phyloP scores from a whole-genome alignment of 2,329 filamentous ascomycete species.

The Ascochyta clinopodiicola region DNA sequence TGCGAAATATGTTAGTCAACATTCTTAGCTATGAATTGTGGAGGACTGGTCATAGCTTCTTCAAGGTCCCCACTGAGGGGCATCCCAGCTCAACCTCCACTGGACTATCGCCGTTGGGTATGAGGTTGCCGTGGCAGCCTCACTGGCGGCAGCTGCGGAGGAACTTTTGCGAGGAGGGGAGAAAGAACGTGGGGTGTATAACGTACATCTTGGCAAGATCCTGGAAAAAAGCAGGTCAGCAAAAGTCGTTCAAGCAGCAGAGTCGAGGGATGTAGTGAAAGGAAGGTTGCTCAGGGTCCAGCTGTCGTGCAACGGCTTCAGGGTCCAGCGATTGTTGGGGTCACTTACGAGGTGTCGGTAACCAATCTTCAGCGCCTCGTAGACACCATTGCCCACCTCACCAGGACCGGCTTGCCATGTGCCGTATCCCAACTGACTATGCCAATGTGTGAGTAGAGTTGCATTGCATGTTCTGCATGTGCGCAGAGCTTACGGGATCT shows the following conservation, averaged over 20 bases:
- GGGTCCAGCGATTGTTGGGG: background rate
- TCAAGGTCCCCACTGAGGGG: conserved; percentile 24
- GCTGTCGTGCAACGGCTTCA: conserved; percentile 4
- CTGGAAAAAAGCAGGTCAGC: conserved; percentile 40
- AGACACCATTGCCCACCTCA: conserved; percentile 52
- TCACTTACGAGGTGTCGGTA: conserved; percentile 43
- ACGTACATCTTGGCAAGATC: conserved; percentile 44
- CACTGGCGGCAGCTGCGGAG: background rate
- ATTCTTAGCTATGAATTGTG: conserved; percentile 3
- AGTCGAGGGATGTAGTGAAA: background rate
- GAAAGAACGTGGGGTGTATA: background rate
- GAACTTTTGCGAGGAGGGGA: background rate
- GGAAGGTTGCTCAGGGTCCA: background rate
- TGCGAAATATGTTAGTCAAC: conserved; percentile 32
- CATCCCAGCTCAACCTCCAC: conserved; percentile 20
- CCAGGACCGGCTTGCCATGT: conserved; percentile 45
- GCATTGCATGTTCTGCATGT: background rate
- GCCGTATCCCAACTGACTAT: conserved; percentile 47
- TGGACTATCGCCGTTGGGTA: background rate
- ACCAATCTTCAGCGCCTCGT: conserved; percentile 44
- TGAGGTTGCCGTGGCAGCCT: background rate
- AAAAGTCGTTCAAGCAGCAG: background rate
- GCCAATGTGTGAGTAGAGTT: conserved; percentile 44
- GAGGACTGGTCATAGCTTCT: conserved; percentile 26
- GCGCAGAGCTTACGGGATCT: conserved; percentile 58